Evolutionary conservation across 768 basidiomycete genomes (phyloP).

Genomic region (Xerocomellus intermedius): DNA sequence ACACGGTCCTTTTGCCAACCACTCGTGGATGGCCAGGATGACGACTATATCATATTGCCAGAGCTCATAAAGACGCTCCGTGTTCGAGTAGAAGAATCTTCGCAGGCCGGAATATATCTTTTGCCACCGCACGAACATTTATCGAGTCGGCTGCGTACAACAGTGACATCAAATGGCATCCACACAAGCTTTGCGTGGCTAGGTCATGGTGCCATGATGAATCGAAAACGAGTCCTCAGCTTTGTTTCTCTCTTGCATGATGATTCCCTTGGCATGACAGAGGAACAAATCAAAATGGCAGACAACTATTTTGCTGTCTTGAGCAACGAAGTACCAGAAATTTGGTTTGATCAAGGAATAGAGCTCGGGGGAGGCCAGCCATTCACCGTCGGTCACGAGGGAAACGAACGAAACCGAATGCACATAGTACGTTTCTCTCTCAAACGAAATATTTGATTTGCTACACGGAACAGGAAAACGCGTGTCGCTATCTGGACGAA

Average conservation of each 20-base stretch:
- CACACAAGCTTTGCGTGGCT: slow-evolving; percentile 66
- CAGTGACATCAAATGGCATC: slow-evolving; percentile 36
- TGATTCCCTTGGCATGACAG: slow-evolving; percentile 39
- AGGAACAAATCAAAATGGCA: slow-evolving; percentile 59
- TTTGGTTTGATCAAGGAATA: slow-evolving; percentile 65
- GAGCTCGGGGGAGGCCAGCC: slow-evolving; percentile 57
- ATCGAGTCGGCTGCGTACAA: slow-evolving; percentile 48
- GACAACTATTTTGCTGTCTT: slow-evolving; percentile 69
- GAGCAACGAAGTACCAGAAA: slow-evolving; percentile 52
- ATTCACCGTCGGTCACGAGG: slow-evolving; percentile 60
- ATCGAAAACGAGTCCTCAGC: slow-evolving; percentile 38
- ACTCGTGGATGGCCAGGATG: slow-evolving; percentile 45
- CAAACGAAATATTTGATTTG: neutral
- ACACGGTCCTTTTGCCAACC: neutral
- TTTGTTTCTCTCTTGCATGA: slow-evolving; percentile 49
- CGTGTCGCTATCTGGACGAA: slow-evolving; percentile 43
- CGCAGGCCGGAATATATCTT: slow-evolving; percentile 44
- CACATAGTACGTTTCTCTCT: slow-evolving; percentile 51
- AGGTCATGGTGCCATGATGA: slow-evolving; percentile 60
- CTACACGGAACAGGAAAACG: slow-evolving; percentile 39
- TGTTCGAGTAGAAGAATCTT: slow-evolving; percentile 32
- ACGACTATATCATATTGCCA: slow-evolving; percentile 62
- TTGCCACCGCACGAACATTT: slow-evolving; percentile 63
- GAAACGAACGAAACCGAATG: slow-evolving; percentile 52
- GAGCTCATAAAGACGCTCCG: slow-evolving; percentile 55